Conservation (phyloP, 208 protist species). For the Wallacemonas sp. region DNA sequence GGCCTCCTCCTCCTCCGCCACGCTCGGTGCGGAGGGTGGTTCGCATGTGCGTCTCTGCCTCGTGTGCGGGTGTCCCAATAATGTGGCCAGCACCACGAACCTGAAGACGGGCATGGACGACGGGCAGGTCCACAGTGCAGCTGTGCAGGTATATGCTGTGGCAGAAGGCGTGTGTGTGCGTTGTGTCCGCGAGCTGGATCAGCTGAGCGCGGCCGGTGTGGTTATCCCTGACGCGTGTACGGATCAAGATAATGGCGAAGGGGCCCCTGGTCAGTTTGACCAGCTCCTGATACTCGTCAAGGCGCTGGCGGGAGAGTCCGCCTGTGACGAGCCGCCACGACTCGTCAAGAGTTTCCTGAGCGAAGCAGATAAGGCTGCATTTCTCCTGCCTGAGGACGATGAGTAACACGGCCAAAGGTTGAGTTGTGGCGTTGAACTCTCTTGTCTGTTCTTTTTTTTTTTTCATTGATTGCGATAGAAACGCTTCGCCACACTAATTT, state of each 20-base stretch:
- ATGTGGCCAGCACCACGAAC: background rate
- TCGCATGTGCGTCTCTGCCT: background rate
- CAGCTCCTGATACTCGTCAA: background rate
- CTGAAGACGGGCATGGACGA: too few relatives aligned
- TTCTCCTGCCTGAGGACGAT: conserved; percentile 4
- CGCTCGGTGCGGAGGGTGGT: too few relatives aligned
- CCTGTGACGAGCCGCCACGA: background rate
- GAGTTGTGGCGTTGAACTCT: too few relatives aligned
- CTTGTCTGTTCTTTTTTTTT: too few relatives aligned
- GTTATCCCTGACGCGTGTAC: too few relatives aligned
- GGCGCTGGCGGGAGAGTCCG: background rate
- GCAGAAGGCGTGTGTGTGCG: too few relatives aligned
- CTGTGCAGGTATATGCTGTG: too few relatives aligned
- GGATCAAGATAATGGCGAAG: background rate
- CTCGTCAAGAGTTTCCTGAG: background rate
- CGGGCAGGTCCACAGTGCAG: too few relatives aligned
- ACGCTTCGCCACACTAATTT: too few relatives aligned
- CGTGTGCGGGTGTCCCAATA: background rate
- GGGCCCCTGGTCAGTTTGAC: background rate
- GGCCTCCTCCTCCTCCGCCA: too few relatives aligned
- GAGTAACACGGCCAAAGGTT: too few relatives aligned
- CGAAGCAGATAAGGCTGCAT: conserved; percentile 8
- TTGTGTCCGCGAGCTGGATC: background rate
- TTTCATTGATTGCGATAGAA: too few relatives aligned
- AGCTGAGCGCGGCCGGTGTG: background rate